Conservation (phyloP, 129 eudicot genomes). For the Saussurea involucrata region DNA sequence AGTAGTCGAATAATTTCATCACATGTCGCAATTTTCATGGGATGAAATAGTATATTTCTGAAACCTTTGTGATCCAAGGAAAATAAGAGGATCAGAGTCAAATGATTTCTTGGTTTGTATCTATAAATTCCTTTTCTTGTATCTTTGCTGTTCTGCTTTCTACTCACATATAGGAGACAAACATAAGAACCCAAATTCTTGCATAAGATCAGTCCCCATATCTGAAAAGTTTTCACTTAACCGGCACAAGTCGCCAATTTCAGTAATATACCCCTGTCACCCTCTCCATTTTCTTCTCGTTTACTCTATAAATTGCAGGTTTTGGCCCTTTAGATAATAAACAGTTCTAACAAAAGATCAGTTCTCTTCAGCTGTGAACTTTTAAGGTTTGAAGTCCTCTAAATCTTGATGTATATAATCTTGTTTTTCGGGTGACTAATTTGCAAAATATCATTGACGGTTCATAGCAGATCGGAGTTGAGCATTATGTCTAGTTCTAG, state of each 20-base stretch:
- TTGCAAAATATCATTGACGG: not conserved
- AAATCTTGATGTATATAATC: not conserved
- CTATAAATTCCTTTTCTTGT: slow-evolving; percentile 29
- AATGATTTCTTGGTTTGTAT: slow-evolving; percentile 21
- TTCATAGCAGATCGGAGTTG: slow-evolving; percentile 2
- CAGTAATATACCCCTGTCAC: slow-evolving; percentile 17
- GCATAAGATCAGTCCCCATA: not conserved
- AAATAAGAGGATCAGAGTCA: not conserved
- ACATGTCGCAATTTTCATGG: not conserved
- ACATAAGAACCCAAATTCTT: slow-evolving; percentile 12
- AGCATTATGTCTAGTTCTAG: slow-evolving; percentile 18
- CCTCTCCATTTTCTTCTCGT: slow-evolving; percentile 1
- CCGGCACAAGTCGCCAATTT: slow-evolving; percentile 17
- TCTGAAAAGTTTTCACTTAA: not conserved
- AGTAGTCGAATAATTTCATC: not conserved
- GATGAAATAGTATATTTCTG: not conserved
- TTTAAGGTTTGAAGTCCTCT: not conserved
- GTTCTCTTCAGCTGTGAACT: not conserved
- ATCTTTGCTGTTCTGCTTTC: slow-evolving; percentile 17
- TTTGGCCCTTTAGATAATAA: slow-evolving; percentile 5
- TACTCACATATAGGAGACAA: slow-evolving; percentile 20
- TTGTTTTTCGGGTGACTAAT: not conserved
- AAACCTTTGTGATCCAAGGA: not conserved
- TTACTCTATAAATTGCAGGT: slow-evolving; percentile 8
- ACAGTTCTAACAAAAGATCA: not conserved